Percentiles rank a stretch among this genome's conserved stretches.
Evolutionary conservation across 2,329 filamentous ascomycete genomes (phyloP).

Genomic region (Sclerotinia glacialis): DNA sequence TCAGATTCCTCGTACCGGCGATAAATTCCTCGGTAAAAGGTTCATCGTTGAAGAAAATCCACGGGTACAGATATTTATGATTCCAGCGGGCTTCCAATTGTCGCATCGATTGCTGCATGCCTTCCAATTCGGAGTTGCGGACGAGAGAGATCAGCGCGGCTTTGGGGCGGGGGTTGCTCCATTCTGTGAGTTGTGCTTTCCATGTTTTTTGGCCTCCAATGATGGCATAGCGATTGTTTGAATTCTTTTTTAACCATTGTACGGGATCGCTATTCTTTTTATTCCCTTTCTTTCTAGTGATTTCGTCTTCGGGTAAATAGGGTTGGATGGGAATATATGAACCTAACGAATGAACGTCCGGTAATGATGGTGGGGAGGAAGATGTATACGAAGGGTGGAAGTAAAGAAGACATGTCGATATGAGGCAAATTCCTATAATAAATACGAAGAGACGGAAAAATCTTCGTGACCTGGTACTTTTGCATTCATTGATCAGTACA

Average conservation of each 20-base stretch:
- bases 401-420: background rate
- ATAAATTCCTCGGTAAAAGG: slow-evolving; percentile 79
- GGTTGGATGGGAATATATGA: slow-evolving; percentile 1
- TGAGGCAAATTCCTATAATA: background rate
- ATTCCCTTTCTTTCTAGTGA: background rate
- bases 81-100: slow-evolving; percentile 80
- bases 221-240: slow-evolving; percentile 38
- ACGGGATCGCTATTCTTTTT: slow-evolving; percentile 34
- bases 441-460: background rate
- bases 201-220: background rate
- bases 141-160: slow-evolving; percentile 63
- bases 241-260: slow-evolving; percentile 40
- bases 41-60: slow-evolving; percentile 83
- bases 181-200: background rate
- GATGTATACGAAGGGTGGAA: background rate
- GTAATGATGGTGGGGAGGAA: background rate
- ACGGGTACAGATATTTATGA: slow-evolving; percentile 66
- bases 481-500: background rate
- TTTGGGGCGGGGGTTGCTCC: slow-evolving; percentile 36
- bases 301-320: background rate
- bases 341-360: background rate
- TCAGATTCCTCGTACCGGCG: slow-evolving; percentile 61
- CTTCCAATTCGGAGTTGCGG: slow-evolving; percentile 66
- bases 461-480: background rate
- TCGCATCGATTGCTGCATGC: slow-evolving; percentile 65